phyloP scores from a whole-genome alignment of 768 basidiomycete genomes.

The Kwoniella sp. region DNA sequence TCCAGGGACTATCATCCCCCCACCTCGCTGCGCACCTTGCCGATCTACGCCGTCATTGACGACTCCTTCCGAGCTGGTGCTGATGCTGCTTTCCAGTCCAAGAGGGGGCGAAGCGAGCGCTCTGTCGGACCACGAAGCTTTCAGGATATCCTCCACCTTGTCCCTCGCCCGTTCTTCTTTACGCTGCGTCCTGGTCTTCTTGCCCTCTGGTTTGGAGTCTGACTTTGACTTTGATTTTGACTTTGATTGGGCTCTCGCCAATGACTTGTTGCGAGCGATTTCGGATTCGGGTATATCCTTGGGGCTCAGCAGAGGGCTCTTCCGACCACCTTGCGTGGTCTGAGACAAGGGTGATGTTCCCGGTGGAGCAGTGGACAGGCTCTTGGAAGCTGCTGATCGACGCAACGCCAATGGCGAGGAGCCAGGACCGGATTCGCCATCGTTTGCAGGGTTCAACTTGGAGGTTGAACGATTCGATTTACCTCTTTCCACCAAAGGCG shows the following conservation, averaged over 20 bases:
- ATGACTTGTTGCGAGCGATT: background rate
- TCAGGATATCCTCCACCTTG: conserved; percentile 36
- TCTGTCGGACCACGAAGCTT: conserved; percentile 39
- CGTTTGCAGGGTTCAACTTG: background rate
- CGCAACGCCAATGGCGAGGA: conserved; percentile 2
- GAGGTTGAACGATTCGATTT: background rate
- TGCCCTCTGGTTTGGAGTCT: background rate
- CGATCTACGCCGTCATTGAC: too few relatives aligned
- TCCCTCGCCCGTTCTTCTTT: conserved; percentile 24
- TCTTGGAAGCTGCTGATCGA: conserved; percentile 21
- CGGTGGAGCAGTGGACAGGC: conserved; percentile 2
- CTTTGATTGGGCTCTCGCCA: background rate
- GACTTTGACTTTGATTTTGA: background rate
- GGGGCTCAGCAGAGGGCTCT: background rate
- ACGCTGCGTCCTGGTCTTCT: conserved; percentile 16
- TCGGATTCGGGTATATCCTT: background rate
- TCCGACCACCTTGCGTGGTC: background rate
- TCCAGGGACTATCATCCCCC: conserved; percentile 8
- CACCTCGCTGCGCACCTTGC: background rate
- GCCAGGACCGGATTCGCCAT: too few relatives aligned
- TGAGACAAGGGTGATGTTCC: background rate
- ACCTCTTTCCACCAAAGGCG: background rate
- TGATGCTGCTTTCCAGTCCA: background rate
- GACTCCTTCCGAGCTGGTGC: background rate
- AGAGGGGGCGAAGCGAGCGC: conserved; percentile 25